A percentile compares a stretch with the other conserved stretches of the same genome.
phyloP scores from a whole-genome alignment of 257 asterid species.

The Primulina tabacum region DNA sequence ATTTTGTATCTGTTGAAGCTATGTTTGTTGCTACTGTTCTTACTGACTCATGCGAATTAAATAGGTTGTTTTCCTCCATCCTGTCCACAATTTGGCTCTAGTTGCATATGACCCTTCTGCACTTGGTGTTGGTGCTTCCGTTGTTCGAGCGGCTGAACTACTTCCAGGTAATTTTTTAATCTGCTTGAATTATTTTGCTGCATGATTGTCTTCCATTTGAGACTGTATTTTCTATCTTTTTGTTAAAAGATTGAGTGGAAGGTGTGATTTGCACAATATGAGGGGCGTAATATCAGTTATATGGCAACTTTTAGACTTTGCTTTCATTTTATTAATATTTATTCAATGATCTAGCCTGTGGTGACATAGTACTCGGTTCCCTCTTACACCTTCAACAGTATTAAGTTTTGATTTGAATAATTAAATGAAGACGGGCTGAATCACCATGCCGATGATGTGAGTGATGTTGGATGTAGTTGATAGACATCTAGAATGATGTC shows the following conservation, averaged over 20 bases:
- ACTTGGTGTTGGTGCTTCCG: conserved; percentile 80
- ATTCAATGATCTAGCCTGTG: not conserved
- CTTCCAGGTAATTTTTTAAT: conserved; percentile 65
- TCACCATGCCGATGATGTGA: not conserved
- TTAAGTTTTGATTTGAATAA: not conserved
- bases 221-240: not conserved
- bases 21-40: conserved; percentile 17
- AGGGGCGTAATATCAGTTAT: conserved; percentile 11
- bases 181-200: conserved; percentile 13
- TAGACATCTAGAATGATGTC: not conserved
- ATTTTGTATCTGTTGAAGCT: conserved; percentile 22
- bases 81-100: conserved; percentile 94
- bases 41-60: conserved; percentile 19
- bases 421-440: not conserved
- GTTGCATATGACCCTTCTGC: conserved; percentile 94
- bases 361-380: not conserved
- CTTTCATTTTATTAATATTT: not conserved
- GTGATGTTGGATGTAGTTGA: not conserved
- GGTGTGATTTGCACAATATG: conserved; percentile 12
- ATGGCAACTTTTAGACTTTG: not conserved
- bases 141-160: conserved; percentile 95
- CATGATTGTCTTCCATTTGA: conserved; percentile 7
- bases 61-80: conserved; percentile 98
- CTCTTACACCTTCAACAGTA: not conserved
- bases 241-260: conserved; percentile 8